Evolutionary conservation across 768 basidiomycete genomes (phyloP), one percentile per base, ranked within the genome.

Genomic region (Boletus edulis): DNA sequence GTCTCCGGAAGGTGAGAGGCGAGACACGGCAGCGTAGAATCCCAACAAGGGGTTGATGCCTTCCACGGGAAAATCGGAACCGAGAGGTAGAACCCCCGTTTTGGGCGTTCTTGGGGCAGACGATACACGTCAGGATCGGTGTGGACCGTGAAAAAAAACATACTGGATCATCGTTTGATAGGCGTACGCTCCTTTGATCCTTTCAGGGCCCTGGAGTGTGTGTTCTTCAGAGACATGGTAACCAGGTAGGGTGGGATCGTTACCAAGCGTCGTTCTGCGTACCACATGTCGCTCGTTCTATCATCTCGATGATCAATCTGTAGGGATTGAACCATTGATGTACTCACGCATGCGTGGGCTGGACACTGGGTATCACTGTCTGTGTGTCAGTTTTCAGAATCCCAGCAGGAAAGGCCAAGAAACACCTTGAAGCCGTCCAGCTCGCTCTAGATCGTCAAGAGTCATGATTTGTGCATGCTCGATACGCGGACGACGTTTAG

Each of bases 31-130:
- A 6, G 96, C 94, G 61, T 94, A 93, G 71, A 97, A 95, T 0
- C 91, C 92, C 4, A 89, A 75, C 34, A 98, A 73, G 0, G 96
- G 95, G 64, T 96, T 91, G 50, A 96, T 86, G 11, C 83, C 81
- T 70, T 98, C 95, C 4, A 98, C 86, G 0, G 96, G 96, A 70
- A 98, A 97, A 69, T 98, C 95, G 3, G 93, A 92, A 3, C 96
- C 95, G 2, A 98, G 77, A 0, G 93, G 86, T 3, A 95, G 78
- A 14, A 85, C 68, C 0, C 78, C 70, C n/a, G 73, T 71, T 6
- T 68, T 74, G 12, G 87, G 86, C 4, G 69, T 68, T 55, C 83
- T 86, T 52, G 37, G n/a, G 29, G 1, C 27, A 38, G 37, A 42
- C 20, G 4, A 44, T 49, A n/a, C 9, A 37, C 2, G 31, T 37